Evolutionary conservation across 768 basidiomycete species (phyloP), one percentile per base, ranked within the genome.

Genomic region (Leucocoprinus sp.): DNA sequence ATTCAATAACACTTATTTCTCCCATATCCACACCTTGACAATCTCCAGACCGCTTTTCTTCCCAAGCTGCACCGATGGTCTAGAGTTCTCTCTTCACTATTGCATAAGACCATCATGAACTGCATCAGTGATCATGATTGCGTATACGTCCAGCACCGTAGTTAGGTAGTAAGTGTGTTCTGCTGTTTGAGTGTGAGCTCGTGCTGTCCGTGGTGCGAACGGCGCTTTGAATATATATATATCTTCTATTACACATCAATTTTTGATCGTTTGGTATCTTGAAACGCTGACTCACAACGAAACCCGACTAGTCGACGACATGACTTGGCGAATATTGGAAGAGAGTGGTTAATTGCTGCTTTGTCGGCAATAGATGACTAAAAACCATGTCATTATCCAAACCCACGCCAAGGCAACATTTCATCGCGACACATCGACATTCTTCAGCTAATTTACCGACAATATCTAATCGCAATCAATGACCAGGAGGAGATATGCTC

Each of bases 321-420:
- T 68, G 1, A 58, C 63, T 26, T 61, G 56, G 8, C 57, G 51
- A 6, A 69, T 52, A 35, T 60, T 59, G 5, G 44, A 42, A 0
- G 69, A 54, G 14, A 67, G 63, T n/a, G 46, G n/a, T n/a, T 48
- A 14, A 58, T 35, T 37, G 60, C 56, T 36, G 61, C 58, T 1
- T 39, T 51, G 44, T 68, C 61, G 62, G 59, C 68, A 65, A 67
- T 45, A 64, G 60, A 36, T 66, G 67, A 6, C 64, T 66, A 37
- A 21, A 11, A 18, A 46, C 8, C 9, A 14, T n/a, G n/a, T 12
- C 12, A 28, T 19, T n/a, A 23, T 18, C 42, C 17, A 19, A 23
- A 35, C 17, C 21, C 35, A 12, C 31, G n/a, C n/a, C n/a, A n/a
- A 35, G 38, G 28, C 21, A 19, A 31, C 14, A 31, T 31, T 7